A percentile compares a stretch with the other conserved stretches of the same genome.
Evolutionary conservation across 2,329 filamentous ascomycete species (phyloP).

Genomic region (Bipolaris zeicola): DNA sequence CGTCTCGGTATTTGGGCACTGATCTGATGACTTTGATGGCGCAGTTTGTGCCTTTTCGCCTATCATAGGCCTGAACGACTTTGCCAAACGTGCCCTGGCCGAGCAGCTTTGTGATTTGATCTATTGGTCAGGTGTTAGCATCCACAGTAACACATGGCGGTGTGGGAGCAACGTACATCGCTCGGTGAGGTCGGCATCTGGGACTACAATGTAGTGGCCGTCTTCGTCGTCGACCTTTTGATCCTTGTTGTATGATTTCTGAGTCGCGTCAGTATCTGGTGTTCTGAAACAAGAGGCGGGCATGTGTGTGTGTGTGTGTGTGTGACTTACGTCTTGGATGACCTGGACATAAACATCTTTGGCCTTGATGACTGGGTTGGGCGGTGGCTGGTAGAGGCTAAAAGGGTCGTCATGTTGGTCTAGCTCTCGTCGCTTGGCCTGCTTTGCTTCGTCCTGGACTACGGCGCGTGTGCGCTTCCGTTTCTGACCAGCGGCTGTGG

Average conservation of each 20-base stretch:
- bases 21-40: constrained; percentile 98
- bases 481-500: constrained; percentile 77
- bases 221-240: constrained; percentile 93
- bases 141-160: neutral
- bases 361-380: constrained; percentile 88
- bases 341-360: constrained; percentile 65
- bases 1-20: constrained; percentile 97
- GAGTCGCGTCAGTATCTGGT: constrained; percentile 21
- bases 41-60: constrained; percentile 75
- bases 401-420: constrained; percentile 72
- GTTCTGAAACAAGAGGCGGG: neutral
- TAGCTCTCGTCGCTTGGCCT: constrained; percentile 66
- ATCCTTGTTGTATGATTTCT: constrained; percentile 58
- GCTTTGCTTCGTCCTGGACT: constrained; percentile 78
- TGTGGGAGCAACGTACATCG: constrained; percentile 70
- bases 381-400: constrained; percentile 81
- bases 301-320: neutral
- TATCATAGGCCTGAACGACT: constrained; percentile 90
- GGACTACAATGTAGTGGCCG: constrained; percentile 92
- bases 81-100: constrained; percentile 98
- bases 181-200: constrained; percentile 83
- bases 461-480: constrained; percentile 86
- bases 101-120: constrained; percentile 85
- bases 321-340: constrained; percentile 60
- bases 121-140: constrained; percentile 54